These are phyloP conservation scores for Silene latifolia DNA, from an alignment of 148 eudicot genomes.

Conservation along the genomic window DNA sequence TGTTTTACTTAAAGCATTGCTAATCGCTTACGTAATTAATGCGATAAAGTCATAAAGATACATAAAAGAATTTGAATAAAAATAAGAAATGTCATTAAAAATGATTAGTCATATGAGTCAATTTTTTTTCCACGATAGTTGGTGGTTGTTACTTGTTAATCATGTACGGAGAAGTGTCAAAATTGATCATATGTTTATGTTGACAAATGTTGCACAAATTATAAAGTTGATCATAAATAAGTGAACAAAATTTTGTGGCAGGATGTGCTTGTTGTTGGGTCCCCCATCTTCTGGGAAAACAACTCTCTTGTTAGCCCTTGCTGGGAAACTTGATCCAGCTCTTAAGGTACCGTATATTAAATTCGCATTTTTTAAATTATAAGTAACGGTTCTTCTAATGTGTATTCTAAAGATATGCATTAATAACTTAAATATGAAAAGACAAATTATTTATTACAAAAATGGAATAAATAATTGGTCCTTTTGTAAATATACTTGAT, in stretches of 20 bases:
- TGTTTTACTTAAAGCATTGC: too few species aligned
- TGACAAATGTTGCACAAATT: conserved; percentile 1
- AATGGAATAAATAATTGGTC: too few species aligned
- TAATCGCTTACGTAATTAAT: conserved; percentile 2
- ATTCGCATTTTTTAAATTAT: too few species aligned
- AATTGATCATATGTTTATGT: neutral
- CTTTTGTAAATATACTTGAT: too few species aligned
- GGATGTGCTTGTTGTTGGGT: conserved; percentile 86
- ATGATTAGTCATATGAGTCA: conserved; percentile 5
- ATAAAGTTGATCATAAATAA: neutral
- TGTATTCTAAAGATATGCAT: too few species aligned
- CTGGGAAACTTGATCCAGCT: conserved; percentile 73
- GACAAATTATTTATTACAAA: too few species aligned
- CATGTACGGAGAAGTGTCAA: neutral
- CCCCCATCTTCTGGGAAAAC: conserved; percentile 98
- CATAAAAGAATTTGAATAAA: neutral
- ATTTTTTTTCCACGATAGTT: neutral
- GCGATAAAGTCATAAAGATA: neutral
- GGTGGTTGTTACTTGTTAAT: neutral
- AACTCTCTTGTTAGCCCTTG: conserved; percentile 85
- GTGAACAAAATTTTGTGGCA: conserved; percentile 13
- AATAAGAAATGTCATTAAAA: neutral
- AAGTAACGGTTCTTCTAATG: too few species aligned
- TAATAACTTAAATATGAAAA: too few species aligned
- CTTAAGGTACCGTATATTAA: conserved; percentile 43